Conservation (phyloP, 108 stramenopile genomes). For the Cyclotella cryptica region DNA sequence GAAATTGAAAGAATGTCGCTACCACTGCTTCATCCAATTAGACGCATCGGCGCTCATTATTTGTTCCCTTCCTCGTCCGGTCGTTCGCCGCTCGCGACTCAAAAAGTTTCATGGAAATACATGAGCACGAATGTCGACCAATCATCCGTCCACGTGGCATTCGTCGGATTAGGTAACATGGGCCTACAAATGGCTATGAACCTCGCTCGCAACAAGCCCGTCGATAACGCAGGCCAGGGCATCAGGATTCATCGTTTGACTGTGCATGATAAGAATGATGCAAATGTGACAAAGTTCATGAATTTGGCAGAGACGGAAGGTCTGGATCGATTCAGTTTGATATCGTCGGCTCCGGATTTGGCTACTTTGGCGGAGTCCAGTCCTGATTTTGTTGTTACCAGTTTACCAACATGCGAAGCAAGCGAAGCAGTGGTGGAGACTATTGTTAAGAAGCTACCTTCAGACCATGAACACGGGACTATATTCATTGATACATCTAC, state of each 20-base stretch:
- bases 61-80: no score
- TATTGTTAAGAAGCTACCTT: slow-evolving; percentile 24
- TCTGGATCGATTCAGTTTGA: background rate
- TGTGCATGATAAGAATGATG: slow-evolving; percentile 37
- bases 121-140: background rate
- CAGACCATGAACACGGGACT: slow-evolving; percentile 11
- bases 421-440: slow-evolving; percentile 36
- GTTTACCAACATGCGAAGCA: slow-evolving; percentile 45
- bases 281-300: slow-evolving; percentile 30
- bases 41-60: no score
- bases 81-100: no score
- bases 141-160: slow-evolving; percentile 57
- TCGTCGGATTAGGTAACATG: slow-evolving; percentile 95
- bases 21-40: no score
- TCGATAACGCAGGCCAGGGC: slow-evolving; percentile 2
- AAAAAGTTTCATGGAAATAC: no score
- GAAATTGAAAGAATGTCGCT: no score
- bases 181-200: slow-evolving; percentile 88
- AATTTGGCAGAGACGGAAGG: slow-evolving; percentile 19
- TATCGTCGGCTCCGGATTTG: slow-evolving; percentile 32
- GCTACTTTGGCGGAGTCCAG: slow-evolving; percentile 28
- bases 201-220: slow-evolving; percentile 41
- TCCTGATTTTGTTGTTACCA: slow-evolving; percentile 45
- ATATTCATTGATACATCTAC: slow-evolving; percentile 51
- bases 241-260: slow-evolving; percentile 19